phyloP scores from a whole-genome alignment of 106 monocot genomes.

The Allium fistulosum region DNA sequence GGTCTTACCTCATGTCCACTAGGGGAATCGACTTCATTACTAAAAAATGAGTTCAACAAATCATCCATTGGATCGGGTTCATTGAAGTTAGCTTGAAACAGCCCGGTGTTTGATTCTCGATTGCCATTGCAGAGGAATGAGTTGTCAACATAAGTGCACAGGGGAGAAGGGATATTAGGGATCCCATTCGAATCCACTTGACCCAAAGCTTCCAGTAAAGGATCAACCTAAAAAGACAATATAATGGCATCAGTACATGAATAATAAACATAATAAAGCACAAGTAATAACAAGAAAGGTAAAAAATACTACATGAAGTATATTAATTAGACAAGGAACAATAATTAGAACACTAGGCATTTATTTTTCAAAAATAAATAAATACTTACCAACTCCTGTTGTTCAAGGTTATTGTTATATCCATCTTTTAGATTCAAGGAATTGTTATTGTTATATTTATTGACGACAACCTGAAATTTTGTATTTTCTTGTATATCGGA shows the following conservation, averaged over 20 bases:
- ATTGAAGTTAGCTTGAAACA: constrained; percentile 2
- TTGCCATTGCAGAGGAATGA: constrained; percentile 13
- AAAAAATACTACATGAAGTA: neutral
- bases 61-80: constrained; percentile 16
- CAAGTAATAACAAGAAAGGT: neutral
- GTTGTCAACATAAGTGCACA: constrained; percentile 26
- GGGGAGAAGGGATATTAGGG: constrained; percentile 28
- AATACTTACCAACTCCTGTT: no score
- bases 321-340: no score
- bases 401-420: neutral
- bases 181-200: constrained; percentile 13
- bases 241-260: neutral
- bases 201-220: constrained; percentile 25
- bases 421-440: constrained; percentile 13
- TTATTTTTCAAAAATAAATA: no score
- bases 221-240: constrained; percentile 18
- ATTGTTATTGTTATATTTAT: constrained; percentile 2
- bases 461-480: neutral
- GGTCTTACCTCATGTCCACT: no score
- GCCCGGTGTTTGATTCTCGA: constrained; percentile 12
- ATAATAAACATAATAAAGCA: neutral
- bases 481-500: constrained; percentile 18
- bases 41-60: constrained; percentile 23
- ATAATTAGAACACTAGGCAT: no score
- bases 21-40: neutral